Evolutionary conservation across 169 alveolate genomes (phyloP).

Genomic region (Eimeria sp.): DNA sequence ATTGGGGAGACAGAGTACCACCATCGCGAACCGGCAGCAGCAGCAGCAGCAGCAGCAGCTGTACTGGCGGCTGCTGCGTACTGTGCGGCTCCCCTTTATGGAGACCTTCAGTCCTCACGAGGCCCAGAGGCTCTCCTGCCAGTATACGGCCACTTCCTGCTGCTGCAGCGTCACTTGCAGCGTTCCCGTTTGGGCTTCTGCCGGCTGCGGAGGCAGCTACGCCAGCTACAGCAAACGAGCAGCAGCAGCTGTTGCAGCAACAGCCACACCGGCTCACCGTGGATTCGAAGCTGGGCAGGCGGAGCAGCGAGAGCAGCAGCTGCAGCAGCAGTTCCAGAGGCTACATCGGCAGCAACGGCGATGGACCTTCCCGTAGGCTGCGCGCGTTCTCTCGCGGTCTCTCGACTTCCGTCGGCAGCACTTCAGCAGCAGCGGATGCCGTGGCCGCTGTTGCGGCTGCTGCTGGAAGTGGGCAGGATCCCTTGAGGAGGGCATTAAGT

Average conservation of each 20-base stretch:
- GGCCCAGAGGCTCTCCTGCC: background rate
- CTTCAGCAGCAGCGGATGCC: slow-evolving; percentile 33
- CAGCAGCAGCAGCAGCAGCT: slow-evolving; percentile 52
- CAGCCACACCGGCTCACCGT: background rate
- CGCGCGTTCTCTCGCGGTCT: background rate
- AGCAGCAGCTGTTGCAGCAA: slow-evolving; percentile 20
- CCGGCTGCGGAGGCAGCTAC: background rate
- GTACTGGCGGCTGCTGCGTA: slow-evolving; percentile 7
- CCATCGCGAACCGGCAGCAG: slow-evolving; percentile 8
- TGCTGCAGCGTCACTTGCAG: slow-evolving; percentile 11
- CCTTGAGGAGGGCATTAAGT: slow-evolving; percentile 7
- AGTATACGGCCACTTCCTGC: background rate
- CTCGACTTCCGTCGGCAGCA: background rate
- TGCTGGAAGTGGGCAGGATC: background rate
- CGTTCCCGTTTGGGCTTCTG: background rate
- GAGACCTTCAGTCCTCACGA: background rate
- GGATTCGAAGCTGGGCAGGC: background rate
- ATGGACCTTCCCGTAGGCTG: background rate
- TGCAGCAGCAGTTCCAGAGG: slow-evolving; percentile 49
- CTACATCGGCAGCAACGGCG: slow-evolving; percentile 24
- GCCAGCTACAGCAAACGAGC: slow-evolving; percentile 20
- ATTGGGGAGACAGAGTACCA: background rate
- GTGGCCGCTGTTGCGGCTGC: slow-evolving; percentile 29
- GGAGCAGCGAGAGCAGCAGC: slow-evolving; percentile 65
- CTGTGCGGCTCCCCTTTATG: slow-evolving; percentile 16